Percentiles rank a stretch among this genome's conserved stretches.
Conservation (phyloP, 257 asterid genomes). For the Voacanga thouarsii region DNA sequence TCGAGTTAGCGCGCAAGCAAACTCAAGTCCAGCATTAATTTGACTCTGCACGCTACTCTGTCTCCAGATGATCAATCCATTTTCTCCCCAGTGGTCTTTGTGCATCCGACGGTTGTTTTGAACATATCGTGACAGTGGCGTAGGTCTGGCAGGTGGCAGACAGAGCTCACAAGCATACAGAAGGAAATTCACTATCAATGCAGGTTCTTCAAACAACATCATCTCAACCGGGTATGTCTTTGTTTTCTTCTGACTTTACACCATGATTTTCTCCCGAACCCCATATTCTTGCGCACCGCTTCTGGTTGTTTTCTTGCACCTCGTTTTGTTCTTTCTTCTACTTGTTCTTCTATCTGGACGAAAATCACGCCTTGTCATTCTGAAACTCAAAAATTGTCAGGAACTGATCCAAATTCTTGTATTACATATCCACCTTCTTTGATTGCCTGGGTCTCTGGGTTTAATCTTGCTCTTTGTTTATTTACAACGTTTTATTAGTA, state of each 20-base stretch:
- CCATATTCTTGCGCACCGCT: constrained; percentile 43
- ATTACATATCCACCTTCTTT: constrained; percentile 35
- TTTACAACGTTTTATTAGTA: constrained; percentile 59
- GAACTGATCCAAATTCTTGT: constrained; percentile 16
- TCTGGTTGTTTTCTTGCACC: constrained; percentile 45
- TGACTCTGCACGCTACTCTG: constrained; percentile 2
- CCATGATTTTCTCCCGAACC: constrained; percentile 36
- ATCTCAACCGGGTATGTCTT: constrained; percentile 19
- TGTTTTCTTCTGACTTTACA: constrained; percentile 23
- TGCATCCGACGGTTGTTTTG: too few relatives aligned
- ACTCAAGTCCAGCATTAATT: not conserved
- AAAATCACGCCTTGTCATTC: constrained; percentile 19
- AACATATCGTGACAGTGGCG: too few relatives aligned
- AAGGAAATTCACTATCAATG: not conserved
- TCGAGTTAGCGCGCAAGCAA: constrained; percentile 15
- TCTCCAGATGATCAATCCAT: too few relatives aligned
- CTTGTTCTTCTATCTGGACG: constrained; percentile 34
- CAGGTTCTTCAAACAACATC: constrained; percentile 8
- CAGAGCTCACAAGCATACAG: too few relatives aligned
- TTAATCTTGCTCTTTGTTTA: constrained; percentile 47
- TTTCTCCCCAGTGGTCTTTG: too few relatives aligned
- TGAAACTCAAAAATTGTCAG: constrained; percentile 24
- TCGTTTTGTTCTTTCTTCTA: constrained; percentile 33
- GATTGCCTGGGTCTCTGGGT: constrained; percentile 42
- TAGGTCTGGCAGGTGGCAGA: too few relatives aligned